These are phyloP conservation scores for Paramecium pentaurelia DNA, from an alignment of 73 alveolate genomes.

Conservation along the genomic window DNA sequence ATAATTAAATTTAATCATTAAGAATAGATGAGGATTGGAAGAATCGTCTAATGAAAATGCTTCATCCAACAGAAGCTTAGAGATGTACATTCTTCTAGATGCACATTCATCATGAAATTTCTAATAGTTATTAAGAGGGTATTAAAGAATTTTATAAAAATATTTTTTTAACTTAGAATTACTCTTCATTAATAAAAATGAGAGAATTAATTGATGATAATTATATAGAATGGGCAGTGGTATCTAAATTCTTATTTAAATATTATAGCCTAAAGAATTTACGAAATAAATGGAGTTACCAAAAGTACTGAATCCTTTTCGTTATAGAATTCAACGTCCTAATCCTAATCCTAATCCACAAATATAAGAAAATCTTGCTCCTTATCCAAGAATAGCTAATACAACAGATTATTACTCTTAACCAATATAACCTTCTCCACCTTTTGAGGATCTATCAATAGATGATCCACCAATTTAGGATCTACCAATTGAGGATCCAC, in stretches of 20 bases:
- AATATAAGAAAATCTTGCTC: not conserved
- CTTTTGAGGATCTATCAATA: not conserved
- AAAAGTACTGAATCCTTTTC: not conserved
- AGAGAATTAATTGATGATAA: not conserved
- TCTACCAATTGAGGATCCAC: no score
- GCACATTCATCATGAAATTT: not conserved
- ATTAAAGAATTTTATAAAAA: not conserved
- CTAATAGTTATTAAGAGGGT: not conserved
- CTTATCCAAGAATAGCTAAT: not conserved
- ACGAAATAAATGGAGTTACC: not conserved
- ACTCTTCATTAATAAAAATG: not conserved
- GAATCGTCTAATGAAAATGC: not conserved
- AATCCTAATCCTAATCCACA: not conserved
- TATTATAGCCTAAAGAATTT: not conserved
- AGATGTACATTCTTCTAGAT: not conserved
- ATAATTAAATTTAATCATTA: not conserved
- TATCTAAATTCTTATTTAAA: not conserved
- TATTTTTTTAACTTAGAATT: not conserved
- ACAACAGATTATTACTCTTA: not conserved
- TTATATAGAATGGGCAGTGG: conserved; percentile 3
- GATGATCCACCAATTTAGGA: no score
- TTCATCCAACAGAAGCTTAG: not conserved
- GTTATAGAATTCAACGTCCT: not conserved
- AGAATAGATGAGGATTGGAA: not conserved
- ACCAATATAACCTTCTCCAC: not conserved